A percentile compares a stretch with the other conserved stretches of the same genome.
Conservation (phyloP, 441 rosid species). For the Adansonia madagascariensis region DNA sequence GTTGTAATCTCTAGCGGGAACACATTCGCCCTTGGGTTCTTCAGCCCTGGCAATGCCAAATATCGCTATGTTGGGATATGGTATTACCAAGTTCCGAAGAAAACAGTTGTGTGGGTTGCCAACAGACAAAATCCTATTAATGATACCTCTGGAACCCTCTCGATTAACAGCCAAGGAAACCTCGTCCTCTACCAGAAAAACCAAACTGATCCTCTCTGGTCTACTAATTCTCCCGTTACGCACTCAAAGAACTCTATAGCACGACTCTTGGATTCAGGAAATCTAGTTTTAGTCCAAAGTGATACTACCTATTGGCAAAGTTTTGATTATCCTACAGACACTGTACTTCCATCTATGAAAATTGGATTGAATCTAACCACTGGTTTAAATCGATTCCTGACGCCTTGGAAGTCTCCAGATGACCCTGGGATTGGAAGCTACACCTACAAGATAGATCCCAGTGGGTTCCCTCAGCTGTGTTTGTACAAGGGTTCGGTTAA, state of each 20-base stretch:
- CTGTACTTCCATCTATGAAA: conserved; percentile 51
- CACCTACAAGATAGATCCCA: conserved; percentile 41
- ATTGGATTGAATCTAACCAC: conserved; percentile 45
- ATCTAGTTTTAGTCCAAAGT: conserved; percentile 47
- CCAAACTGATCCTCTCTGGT: conserved; percentile 47
- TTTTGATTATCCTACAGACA: conserved; percentile 52
- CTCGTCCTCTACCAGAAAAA: conserved; percentile 40
- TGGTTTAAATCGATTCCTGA: conserved; percentile 34
- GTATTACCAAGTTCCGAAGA: conserved; percentile 43
- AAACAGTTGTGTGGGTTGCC: conserved; percentile 61
- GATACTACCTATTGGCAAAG: conserved; percentile 14
- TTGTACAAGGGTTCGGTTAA: conserved; percentile 43
- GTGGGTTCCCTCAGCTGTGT: conserved; percentile 52
- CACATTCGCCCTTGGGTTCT: conserved; percentile 46
- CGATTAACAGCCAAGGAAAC: conserved; percentile 44
- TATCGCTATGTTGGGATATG: conserved; percentile 61
- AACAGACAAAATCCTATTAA: conserved; percentile 59
- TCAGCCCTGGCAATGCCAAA: conserved; percentile 43
- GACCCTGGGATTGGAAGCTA: conserved; percentile 58
- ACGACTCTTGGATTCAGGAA: conserved; percentile 47
- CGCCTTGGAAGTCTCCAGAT: conserved; percentile 57
- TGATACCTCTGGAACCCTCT: conserved; percentile 45
- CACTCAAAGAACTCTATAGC: conserved; percentile 28
- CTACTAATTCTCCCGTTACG: conserved; percentile 41
- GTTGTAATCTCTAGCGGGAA: conserved; percentile 43